Base-by-base conservation (phyloP, 306 rosid species). In the Hylodesmum podocarpum region DNA sequence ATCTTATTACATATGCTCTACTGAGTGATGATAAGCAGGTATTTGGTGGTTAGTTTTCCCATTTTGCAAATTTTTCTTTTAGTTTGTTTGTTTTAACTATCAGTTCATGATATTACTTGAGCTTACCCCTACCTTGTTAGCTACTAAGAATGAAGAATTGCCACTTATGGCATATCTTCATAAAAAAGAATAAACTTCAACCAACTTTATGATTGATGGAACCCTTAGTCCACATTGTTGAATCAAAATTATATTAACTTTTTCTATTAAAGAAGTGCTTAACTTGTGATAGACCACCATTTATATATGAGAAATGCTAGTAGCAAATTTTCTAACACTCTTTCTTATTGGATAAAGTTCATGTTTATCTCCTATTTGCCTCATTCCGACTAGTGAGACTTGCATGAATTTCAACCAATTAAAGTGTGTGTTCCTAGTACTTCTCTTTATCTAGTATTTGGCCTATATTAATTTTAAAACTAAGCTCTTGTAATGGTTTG, bases 1-100 rank as follows among this genome's bases (percentile, higher is more conserved):
- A 95, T 90, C 93, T 95, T 53, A 16, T 95, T 62, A 80, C 98
- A 41, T 96, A 88, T 33, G 89, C 91, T 50, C 78, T 95, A 58
- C 86, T 95, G 33, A 88, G 74, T 33, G 84, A 89, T 73, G 84
- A 89, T 73, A 92, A 85, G 79, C 75, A 85, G 79, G 98, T 92
- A 84, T 18, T 89, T 78, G 71, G 50, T 73, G 43, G 65, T 51
- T 78, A 18, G 44, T 62, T 63, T 86, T 70, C 69, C 21, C 27
- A 69, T 73, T 70, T 49, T 64, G 33, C 75, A 37, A 27, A 2
- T 37, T 54, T 54, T 61, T 61, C 18, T 78, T 27, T 5, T 53
- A 29, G 7, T 27, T 3, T 72, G 16, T 78, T 16, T 66, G 11
- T 47, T 57, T 15, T 57, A 46, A 58, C 34, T 16, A 73, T 81